Conservation (phyloP, 1,139 yeast genomes). For the Nadsonia commutata region DNA sequence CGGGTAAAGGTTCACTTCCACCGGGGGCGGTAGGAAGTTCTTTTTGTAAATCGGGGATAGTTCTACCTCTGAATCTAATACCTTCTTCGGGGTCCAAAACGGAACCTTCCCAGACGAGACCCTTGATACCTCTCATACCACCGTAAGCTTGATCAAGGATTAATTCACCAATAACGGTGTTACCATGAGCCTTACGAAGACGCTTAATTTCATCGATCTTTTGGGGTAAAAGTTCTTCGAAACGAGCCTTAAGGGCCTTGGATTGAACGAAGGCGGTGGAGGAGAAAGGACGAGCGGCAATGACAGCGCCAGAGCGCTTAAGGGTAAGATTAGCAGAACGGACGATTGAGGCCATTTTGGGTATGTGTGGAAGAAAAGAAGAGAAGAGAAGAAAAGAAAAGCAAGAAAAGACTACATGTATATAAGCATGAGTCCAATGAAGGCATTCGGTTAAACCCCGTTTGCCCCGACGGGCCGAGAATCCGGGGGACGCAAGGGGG, state of each 20-base stretch:
- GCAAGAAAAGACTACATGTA: background rate
- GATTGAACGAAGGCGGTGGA: background rate
- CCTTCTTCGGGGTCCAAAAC: constrained; percentile 97
- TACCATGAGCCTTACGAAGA: constrained; percentile 78
- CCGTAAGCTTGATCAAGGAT: constrained; percentile 94
- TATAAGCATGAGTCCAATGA: background rate
- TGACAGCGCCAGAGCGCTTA: background rate
- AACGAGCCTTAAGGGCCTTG: constrained; percentile 58
- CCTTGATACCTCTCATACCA: constrained; percentile 98
- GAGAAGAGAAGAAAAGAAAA: background rate
- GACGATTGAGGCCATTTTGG: background rate
- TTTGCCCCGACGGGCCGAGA: background rate
- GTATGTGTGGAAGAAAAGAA: background rate
- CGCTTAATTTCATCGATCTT: constrained; percentile 85
- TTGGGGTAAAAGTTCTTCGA: constrained; percentile 83
- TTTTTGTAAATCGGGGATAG: constrained; percentile 89
- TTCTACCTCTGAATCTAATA: constrained; percentile 94
- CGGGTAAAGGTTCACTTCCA: constrained; percentile 52
- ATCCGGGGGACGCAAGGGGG: background rate
- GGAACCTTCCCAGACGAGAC: constrained; percentile 98
- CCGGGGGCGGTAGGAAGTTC: constrained; percentile 90
- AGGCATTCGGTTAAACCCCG: background rate
- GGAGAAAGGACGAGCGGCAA: background rate
- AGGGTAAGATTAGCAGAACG: background rate
- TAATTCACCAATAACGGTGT: constrained; percentile 85